Conservation (phyloP, 2,329 filamentous ascomycete genomes). For the Xylariaceae sp. region DNA sequence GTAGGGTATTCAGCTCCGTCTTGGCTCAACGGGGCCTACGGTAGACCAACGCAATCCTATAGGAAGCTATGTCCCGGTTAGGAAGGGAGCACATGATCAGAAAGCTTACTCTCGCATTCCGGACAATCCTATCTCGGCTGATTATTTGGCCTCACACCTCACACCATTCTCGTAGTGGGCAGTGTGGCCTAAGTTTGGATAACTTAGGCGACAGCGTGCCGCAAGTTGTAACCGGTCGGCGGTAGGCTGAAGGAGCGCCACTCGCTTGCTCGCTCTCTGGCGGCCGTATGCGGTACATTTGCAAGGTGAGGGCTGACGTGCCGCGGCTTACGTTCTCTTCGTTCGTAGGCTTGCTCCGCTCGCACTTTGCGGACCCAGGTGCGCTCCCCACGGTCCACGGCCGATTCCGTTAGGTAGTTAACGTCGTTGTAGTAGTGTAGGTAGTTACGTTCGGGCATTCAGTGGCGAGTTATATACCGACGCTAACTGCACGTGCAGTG, state of each 20-base stretch:
- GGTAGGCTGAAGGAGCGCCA: slow-evolving; percentile 14
- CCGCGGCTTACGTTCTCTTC: not conserved
- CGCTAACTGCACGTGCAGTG: too few species aligned
- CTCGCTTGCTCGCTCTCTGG: not conserved
- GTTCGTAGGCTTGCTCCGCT: not conserved
- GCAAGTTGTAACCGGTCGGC: slow-evolving; percentile 3
- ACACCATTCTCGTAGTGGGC: not conserved
- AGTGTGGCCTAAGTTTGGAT: not conserved
- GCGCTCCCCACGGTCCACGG: too few species aligned
- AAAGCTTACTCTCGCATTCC: slow-evolving; percentile 15
- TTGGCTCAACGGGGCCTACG: slow-evolving; percentile 4
- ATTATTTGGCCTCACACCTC: not conserved
- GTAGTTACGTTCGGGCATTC: not conserved
- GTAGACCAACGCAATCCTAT: slow-evolving; percentile 1
- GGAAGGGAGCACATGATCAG: slow-evolving; percentile 8
- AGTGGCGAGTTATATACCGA: too few species aligned
- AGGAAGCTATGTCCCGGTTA: not conserved
- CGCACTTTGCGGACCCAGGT: too few species aligned
- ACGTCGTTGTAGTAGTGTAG: not conserved
- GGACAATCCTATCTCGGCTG: slow-evolving; percentile 9
- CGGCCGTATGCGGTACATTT: not conserved
- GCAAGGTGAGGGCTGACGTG: not conserved
- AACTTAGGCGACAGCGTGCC: not conserved
- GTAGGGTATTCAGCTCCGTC: slow-evolving; percentile 14
- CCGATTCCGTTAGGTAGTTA: too few species aligned